Conservation (phyloP, 208 protist species). For the Porcisia hertigi region DNA sequence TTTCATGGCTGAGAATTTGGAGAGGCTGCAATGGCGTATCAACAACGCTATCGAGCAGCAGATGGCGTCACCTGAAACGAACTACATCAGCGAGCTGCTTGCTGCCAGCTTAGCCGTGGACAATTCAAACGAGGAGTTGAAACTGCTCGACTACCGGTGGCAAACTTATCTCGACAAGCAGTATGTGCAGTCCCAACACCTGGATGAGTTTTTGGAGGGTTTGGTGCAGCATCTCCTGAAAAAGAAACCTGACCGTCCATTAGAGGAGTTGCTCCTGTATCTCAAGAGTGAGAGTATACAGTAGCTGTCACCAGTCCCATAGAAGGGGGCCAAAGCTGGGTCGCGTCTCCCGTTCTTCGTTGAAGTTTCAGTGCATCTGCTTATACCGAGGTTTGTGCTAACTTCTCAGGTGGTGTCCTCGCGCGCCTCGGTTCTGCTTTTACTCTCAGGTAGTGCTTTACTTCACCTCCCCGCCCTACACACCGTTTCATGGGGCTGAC, state of each 20-base stretch:
- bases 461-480: too few species aligned
- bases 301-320: not conserved
- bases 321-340: too few species aligned
- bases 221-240: conserved; percentile 44
- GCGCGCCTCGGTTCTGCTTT: not conserved
- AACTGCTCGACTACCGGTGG: conserved; percentile 61
- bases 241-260: conserved; percentile 48
- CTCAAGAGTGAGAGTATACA: conserved; percentile 32
- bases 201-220: conserved; percentile 57
- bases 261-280: conserved; percentile 53
- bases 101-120: conserved; percentile 19
- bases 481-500: not conserved
- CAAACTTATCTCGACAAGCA: conserved; percentile 55
- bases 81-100: conserved; percentile 32
- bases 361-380: not conserved
- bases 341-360: not conserved
- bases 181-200: conserved; percentile 44
- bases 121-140: conserved; percentile 38
- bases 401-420: not conserved
- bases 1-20: conserved; percentile 15
- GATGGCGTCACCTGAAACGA: conserved; percentile 22
- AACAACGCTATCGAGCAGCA: conserved; percentile 34
- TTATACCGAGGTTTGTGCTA: not conserved
- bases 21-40: conserved; percentile 25
- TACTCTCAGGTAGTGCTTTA: not conserved